phyloP scores from a whole-genome alignment of 1,284 basidiomycete genomes.

The Leccinum subrobustum region DNA sequence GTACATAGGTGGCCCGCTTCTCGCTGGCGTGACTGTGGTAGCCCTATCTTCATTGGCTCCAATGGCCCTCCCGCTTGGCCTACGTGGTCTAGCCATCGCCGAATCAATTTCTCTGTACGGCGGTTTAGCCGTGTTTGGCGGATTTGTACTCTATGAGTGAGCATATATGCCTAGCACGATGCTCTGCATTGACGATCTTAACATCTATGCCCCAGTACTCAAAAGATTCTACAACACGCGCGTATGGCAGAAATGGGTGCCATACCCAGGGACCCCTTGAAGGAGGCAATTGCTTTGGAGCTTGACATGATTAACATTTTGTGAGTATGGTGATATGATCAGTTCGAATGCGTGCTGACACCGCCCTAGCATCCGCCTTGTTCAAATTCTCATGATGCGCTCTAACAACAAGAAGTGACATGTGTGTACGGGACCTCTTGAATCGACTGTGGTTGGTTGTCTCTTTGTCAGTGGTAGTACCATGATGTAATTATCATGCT shows the following conservation, averaged over 20 bases:
- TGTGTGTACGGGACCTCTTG: neutral
- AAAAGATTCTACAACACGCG: conserved; percentile 80
- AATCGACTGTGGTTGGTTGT: neutral
- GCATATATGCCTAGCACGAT: conserved; percentile 24
- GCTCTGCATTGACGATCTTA: neutral
- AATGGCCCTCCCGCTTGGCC: conserved; percentile 80
- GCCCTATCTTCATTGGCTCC: conserved; percentile 85
- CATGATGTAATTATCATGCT: neutral
- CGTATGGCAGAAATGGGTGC: conserved; percentile 69
- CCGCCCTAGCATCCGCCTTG: conserved; percentile 65
- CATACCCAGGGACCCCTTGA: conserved; percentile 73
- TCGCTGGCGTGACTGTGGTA: conserved; percentile 86
- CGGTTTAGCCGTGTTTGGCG: conserved; percentile 85
- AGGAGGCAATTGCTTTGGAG: conserved; percentile 77
- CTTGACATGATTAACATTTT: conserved; percentile 90
- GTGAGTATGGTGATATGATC: conserved; percentile 39
- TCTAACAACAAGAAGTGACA: conserved; percentile 48
- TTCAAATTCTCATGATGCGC: conserved; percentile 77
- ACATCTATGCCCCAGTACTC: conserved; percentile 44
- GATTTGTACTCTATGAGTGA: conserved; percentile 86
- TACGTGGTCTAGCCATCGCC: conserved; percentile 73
- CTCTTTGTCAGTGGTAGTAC: conserved; percentile 1
- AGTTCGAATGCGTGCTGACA: conserved; percentile 1
- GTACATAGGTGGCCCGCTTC: conserved; percentile 79
- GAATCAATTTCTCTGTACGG: conserved; percentile 84